These are phyloP conservation scores for Themeda triandra DNA, from an alignment of 176 grass and related monocot genomes.

Conservation along the genomic window DNA sequence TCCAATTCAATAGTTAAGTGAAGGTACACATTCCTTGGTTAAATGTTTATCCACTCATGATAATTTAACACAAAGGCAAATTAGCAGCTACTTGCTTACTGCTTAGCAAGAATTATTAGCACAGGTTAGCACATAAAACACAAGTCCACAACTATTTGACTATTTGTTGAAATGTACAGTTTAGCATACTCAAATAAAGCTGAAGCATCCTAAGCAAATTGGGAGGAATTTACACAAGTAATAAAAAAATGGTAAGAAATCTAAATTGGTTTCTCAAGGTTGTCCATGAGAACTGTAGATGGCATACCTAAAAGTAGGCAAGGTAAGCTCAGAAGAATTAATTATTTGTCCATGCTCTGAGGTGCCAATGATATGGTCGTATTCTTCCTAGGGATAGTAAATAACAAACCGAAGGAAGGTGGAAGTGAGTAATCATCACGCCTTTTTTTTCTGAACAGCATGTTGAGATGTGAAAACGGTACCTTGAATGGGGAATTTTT, in stretches of 20 bases:
- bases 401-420: neutral
- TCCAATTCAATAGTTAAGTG: neutral
- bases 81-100: neutral
- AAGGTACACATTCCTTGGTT: constrained; percentile 4
- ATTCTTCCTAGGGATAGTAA: constrained; percentile 63
- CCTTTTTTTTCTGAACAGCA: neutral
- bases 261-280: constrained; percentile 10
- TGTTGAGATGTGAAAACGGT: constrained; percentile 29
- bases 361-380: constrained; percentile 94
- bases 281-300: neutral
- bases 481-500: constrained; percentile 70
- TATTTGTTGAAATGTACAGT: constrained; percentile 6
- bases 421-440: neutral
- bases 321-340: constrained; percentile 82
- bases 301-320: constrained; percentile 73
- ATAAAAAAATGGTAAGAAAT: neutral
- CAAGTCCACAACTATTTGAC: neutral
- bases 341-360: constrained; percentile 88
- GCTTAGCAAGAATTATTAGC: neutral
- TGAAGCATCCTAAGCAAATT: neutral
- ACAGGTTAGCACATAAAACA: neutral
- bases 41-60: neutral
- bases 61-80: neutral
- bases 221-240: constrained; percentile 7
- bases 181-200: neutral